Evolutionary conservation across 2,329 filamentous ascomycete species (phyloP), one percentile per base, ranked within the genome.

Genomic region (Pseudogymnoascus sp.): DNA sequence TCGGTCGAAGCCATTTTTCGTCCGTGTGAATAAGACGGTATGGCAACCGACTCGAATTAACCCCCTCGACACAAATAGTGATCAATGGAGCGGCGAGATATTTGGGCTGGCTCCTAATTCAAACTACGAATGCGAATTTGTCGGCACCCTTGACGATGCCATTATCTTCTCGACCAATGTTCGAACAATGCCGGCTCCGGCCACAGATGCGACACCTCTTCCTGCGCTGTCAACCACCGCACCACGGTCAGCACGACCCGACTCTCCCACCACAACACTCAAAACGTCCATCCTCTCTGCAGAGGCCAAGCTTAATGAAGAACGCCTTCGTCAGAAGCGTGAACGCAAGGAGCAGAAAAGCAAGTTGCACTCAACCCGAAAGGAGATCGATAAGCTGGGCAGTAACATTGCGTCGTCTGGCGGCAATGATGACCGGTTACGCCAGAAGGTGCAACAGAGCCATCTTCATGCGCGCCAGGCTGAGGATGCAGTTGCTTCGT

Each of bases 21-120:
- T 93, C 63, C 83, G 86, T 67, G 84, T 93, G 68, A 93, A 93
- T 74, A 87, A 90, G 60, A 89, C 89, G 8, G 82, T 86, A 65
- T 93, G 90, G 90, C 89, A 89, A 71, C 89, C 89, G 1, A 90
- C 88, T 10, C 83, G 88, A 68, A 91, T 93, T 70, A 82, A 82
- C 64, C 78, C 81, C 31, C 76, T 83, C 63, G 72, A 53, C 62
- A 67, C 72, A 75, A 69, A 81, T 74, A 80, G 82, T 34, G 81
- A 81, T 53, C 81, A 83, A 56, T 93, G 88, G 87, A 85, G 84
- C 28, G 90, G 89, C 8, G 85, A 87, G 66, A 87, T 88, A n/a
- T 87, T 86, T 68, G 85, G 84, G 31, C 77, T 88, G 61, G 82
- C 89, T 16, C 87, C 90, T 6, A 79, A 88, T 68, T 90, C 88